A percentile compares a stretch with the other conserved stretches of the same genome.
Evolutionary conservation across 352 stramenopile species (phyloP).

Genomic region (Pythium monospermum): DNA sequence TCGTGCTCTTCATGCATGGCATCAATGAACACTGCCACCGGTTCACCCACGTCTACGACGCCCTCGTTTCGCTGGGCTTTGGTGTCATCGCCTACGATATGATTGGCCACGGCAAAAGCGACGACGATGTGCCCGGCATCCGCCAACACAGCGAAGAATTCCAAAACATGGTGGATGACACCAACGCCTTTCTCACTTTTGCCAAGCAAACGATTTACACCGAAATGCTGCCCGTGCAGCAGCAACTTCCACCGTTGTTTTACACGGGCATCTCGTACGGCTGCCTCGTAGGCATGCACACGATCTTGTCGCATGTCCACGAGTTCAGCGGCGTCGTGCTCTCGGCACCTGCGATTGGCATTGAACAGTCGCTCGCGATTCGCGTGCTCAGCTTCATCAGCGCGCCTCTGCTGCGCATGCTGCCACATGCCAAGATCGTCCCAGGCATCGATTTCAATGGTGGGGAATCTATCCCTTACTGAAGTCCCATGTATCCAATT

Average conservation of each 20-base stretch:
- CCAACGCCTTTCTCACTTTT: slow-evolving; percentile 23
- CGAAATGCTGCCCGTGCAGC: neutral
- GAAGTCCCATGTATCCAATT: too few species aligned
- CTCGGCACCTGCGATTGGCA: slow-evolving; percentile 8
- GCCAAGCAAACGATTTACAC: slow-evolving; percentile 9
- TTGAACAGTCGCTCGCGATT: slow-evolving; percentile 16
- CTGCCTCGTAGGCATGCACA: slow-evolving; percentile 16
- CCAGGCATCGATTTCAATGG: slow-evolving; percentile 14
- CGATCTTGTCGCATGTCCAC: slow-evolving; percentile 17
- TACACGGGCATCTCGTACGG: slow-evolving; percentile 21
- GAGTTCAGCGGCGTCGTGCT: slow-evolving; percentile 17
- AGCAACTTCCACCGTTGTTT: slow-evolving; percentile 4
- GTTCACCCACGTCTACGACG: slow-evolving; percentile 8
- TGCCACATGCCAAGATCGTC: slow-evolving; percentile 7
- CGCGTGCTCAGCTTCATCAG: neutral
- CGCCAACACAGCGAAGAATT: slow-evolving; percentile 12
- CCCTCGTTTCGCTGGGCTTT: neutral
- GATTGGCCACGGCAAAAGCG: slow-evolving; percentile 9
- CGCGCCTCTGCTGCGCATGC: neutral
- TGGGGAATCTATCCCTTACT: too few species aligned
- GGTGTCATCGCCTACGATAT: slow-evolving; percentile 19
- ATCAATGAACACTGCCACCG: slow-evolving; percentile 12
- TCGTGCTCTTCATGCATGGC: slow-evolving; percentile 30
- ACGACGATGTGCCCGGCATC: slow-evolving; percentile 6
- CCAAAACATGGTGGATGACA: slow-evolving; percentile 18